Conservation (phyloP, 495 filamentous ascomycete genomes). For the Astrothelium macrocarpum region DNA sequence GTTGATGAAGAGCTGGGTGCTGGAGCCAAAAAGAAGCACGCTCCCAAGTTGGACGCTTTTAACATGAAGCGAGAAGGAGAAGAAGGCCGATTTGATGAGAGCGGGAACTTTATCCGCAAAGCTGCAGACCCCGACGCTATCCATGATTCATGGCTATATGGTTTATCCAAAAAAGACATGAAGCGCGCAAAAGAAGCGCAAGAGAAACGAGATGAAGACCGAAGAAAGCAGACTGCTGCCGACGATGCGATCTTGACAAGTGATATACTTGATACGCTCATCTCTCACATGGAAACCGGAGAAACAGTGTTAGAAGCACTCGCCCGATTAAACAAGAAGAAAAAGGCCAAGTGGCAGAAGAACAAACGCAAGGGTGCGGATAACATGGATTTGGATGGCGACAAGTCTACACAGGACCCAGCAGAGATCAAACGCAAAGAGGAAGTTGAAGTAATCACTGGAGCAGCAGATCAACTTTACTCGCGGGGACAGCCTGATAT, state of each 20-base stretch:
- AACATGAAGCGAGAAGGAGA: conserved; percentile 87
- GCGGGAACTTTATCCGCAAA: conserved; percentile 86
- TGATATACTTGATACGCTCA: conserved; percentile 64
- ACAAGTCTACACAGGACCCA: conserved; percentile 45
- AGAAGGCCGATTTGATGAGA: conserved; percentile 82
- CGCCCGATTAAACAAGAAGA: conserved; percentile 61
- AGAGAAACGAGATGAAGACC: conserved; percentile 72
- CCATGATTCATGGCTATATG: conserved; percentile 88
- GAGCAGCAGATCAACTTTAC: conserved; percentile 76
- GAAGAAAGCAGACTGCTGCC: conserved; percentile 52
- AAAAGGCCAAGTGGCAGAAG: conserved; percentile 46
- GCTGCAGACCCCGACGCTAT: conserved; percentile 79
- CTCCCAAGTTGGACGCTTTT: conserved; percentile 93
- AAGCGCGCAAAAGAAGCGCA: conserved; percentile 77
- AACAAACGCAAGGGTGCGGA: conserved; percentile 47
- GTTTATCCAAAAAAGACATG: conserved; percentile 87
- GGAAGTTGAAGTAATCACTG: conserved; percentile 73
- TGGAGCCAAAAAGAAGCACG: conserved; percentile 84
- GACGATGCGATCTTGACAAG: conserved; percentile 66
- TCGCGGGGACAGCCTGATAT: conserved; percentile 72
- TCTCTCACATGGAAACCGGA: conserved; percentile 61
- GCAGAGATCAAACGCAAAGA: conserved; percentile 59
- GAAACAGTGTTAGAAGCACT: conserved; percentile 88
- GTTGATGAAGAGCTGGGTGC: conserved; percentile 82
- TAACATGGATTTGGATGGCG: conserved; percentile 60